A percentile compares a stretch with the other conserved stretches of the same genome.
These are phyloP conservation scores for Monosporascus sp. DNA, from an alignment of 2,329 filamentous ascomycete genomes.

Conservation along the genomic window DNA sequence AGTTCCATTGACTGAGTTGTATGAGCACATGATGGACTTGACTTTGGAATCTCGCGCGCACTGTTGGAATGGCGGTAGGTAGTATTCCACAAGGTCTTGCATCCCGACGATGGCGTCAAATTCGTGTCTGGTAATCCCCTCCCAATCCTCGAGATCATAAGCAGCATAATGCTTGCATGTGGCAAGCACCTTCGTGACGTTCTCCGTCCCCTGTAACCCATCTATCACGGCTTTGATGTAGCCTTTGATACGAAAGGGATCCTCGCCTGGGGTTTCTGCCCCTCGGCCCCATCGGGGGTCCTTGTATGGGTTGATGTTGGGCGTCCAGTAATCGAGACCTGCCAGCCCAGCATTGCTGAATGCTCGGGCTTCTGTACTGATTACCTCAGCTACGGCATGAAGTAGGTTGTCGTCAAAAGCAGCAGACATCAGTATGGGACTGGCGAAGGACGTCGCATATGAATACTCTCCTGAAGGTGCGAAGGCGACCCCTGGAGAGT, in stretches of 20 bases:
- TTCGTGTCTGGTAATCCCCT: slow-evolving; percentile 37
- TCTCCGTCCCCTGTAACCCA: slow-evolving; percentile 40
- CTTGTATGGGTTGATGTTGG: slow-evolving; percentile 24
- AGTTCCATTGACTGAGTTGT: slow-evolving; percentile 61
- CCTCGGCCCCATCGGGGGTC: slow-evolving; percentile 23
- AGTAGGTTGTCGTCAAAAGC: slow-evolving; percentile 28
- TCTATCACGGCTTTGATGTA: slow-evolving; percentile 49
- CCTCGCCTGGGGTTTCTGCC: slow-evolving; percentile 24
- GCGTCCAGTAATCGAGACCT: slow-evolving; percentile 23
- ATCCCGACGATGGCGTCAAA: slow-evolving; percentile 51
- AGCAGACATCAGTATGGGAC: slow-evolving; percentile 25
- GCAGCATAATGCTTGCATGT: slow-evolving; percentile 57
- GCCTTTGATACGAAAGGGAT: slow-evolving; percentile 36
- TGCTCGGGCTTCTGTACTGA: slow-evolving; percentile 27
- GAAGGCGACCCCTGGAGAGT: slow-evolving; percentile 37
- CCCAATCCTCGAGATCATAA: slow-evolving; percentile 49
- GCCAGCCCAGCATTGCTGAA: slow-evolving; percentile 25
- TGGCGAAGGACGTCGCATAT: slow-evolving; percentile 26
- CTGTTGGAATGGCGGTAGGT: slow-evolving; percentile 58
- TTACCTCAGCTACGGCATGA: slow-evolving; percentile 16
- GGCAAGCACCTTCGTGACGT: slow-evolving; percentile 37
- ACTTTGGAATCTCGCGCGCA: slow-evolving; percentile 54
- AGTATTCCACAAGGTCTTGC: slow-evolving; percentile 64
- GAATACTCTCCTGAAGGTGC: slow-evolving; percentile 17
- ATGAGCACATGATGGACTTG: slow-evolving; percentile 56